phyloP scores from a whole-genome alignment of 2,329 filamentous ascomycete species.

The Diaporthe aspalathi region DNA sequence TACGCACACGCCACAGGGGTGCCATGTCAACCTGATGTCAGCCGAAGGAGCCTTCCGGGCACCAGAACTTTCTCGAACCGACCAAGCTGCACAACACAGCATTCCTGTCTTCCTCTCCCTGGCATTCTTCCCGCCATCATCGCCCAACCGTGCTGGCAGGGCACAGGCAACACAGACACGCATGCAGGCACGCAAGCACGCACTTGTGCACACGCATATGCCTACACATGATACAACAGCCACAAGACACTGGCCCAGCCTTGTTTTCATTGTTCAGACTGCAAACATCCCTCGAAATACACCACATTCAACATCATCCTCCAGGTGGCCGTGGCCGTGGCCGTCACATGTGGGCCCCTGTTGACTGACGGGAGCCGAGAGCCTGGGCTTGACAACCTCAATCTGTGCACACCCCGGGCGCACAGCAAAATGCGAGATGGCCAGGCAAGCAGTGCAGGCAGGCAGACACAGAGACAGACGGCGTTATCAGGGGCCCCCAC shows the following conservation, averaged over 20 bases:
- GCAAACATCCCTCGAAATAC: slow-evolving; percentile 27
- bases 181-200: no score
- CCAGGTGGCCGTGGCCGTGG: no score
- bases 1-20: not conserved
- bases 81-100: not conserved
- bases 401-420: slow-evolving; percentile 1
- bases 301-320: not conserved
- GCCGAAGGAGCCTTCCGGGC: not conserved
- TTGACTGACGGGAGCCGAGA: not conserved
- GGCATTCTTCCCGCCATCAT: not conserved
- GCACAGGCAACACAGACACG: not conserved
- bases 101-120: not conserved
- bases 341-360: no score
- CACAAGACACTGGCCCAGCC: slow-evolving; percentile 4
- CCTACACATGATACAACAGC: no score
- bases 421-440: no score
- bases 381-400: slow-evolving; percentile 12
- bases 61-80: slow-evolving; percentile 28
- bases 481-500: not conserved
- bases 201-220: no score
- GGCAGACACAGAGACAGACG: not conserved
- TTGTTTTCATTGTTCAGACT: slow-evolving; percentile 22
- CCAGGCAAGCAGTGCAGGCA: no score
- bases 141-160: no score
- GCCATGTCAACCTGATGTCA: no score